Conservation (phyloP, 2,329 filamentous ascomycete species). For the Claviceps fusiformis region DNA sequence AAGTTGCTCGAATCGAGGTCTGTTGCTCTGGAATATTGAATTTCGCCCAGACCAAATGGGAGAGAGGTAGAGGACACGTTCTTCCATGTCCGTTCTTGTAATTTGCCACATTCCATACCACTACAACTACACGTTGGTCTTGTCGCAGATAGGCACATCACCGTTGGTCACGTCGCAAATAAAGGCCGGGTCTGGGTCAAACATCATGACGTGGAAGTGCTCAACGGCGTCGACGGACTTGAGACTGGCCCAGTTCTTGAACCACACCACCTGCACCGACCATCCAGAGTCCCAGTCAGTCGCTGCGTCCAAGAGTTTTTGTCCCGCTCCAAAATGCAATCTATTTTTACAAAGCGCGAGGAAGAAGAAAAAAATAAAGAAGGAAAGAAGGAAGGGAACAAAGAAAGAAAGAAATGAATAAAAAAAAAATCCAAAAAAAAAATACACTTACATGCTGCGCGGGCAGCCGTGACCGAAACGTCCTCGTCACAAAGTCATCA, state of each 20-base stretch:
- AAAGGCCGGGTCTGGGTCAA: conserved; percentile 57
- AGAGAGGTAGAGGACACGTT: not conserved
- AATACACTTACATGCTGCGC: conserved; percentile 34
- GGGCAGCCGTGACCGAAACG: conserved; percentile 44
- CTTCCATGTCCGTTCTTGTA: not conserved
- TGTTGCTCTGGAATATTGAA: too few species aligned
- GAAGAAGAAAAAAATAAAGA: not conserved
- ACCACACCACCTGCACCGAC: conserved; percentile 23
- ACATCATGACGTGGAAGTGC: conserved; percentile 91
- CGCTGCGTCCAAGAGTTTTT: not conserved
- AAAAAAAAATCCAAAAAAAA: not conserved
- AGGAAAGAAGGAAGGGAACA: not conserved
- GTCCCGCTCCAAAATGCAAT: too few species aligned
- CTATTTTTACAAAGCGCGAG: not conserved
- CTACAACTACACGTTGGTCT: conserved; percentile 10
- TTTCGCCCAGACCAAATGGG: not conserved
- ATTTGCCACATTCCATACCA: not conserved
- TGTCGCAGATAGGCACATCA: conserved; percentile 53
- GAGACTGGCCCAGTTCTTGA: conserved; percentile 70
- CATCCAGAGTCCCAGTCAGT: not conserved
- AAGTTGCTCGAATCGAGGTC: not conserved
- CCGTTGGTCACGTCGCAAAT: conserved; percentile 57
- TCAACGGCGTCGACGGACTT: conserved; percentile 81
- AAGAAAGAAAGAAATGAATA: not conserved
- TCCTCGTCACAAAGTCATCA: conserved; percentile 53